phyloP scores from a whole-genome alignment of 208 protist species.

The Leishmania mexicana region DNA sequence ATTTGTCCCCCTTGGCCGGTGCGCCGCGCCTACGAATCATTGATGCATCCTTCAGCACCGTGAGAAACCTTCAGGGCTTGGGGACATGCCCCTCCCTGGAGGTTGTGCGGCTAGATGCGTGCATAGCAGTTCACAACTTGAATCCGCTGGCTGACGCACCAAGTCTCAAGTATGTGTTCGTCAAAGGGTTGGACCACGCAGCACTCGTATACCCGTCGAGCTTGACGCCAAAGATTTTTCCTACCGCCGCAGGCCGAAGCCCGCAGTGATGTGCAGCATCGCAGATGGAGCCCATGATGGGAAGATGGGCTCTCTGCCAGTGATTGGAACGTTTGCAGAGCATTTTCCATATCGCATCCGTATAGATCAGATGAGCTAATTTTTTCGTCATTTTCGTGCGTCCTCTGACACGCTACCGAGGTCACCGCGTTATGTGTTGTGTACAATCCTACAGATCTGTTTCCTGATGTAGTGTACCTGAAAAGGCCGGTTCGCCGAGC shows the following conservation, averaged over 20 bases:
- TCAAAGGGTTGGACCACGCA: background rate
- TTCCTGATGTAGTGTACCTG: background rate
- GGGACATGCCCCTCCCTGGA: constrained; percentile 9
- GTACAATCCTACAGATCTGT: background rate
- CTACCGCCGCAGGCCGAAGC: background rate
- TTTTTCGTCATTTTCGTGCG: background rate
- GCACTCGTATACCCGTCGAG: constrained; percentile 2
- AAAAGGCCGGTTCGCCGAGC: background rate
- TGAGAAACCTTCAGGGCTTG: constrained; percentile 7
- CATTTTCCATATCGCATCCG: too few species aligned
- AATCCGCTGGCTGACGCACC: constrained; percentile 10
- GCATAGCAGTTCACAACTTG: background rate
- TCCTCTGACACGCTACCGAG: background rate
- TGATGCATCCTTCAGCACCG: constrained; percentile 14
- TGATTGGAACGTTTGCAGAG: background rate
- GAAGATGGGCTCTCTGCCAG: background rate
- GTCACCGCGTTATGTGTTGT: background rate
- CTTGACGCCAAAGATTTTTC: constrained; percentile 5
- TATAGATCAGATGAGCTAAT: background rate
- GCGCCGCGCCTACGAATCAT: constrained; percentile 9
- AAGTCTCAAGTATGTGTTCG: constrained; percentile 8
- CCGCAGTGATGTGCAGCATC: background rate
- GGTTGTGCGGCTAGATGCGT: constrained; percentile 12
- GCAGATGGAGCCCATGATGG: background rate
- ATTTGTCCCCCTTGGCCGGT: constrained; percentile 15